These are phyloP conservation scores for Fusarium papillatum DNA, from an alignment of 2,329 filamentous ascomycete genomes.

Conservation along the genomic window DNA sequence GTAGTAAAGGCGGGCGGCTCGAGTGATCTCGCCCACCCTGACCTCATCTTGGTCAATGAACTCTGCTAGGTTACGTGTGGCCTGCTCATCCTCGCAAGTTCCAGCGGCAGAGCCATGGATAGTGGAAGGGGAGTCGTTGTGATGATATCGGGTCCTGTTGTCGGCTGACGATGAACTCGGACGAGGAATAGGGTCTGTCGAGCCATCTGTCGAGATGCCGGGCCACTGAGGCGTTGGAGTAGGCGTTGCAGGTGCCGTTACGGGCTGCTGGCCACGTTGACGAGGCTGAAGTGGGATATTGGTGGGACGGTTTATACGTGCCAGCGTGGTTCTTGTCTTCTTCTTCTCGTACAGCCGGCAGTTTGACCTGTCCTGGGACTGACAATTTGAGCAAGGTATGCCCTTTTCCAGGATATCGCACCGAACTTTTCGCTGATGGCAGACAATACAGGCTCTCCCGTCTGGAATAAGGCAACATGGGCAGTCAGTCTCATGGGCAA, in stretches of 20 bases:
- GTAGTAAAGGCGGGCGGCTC: conserved; percentile 63
- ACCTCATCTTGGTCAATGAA: conserved; percentile 63
- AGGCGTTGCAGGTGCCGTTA: conserved; percentile 42
- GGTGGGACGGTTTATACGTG: conserved; percentile 37
- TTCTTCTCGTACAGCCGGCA: conserved; percentile 65
- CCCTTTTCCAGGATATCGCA: conserved; percentile 63
- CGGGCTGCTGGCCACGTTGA: conserved; percentile 50
- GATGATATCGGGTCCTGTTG: conserved; percentile 11
- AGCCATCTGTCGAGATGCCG: background rate
- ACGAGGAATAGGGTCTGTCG: conserved; percentile 15
- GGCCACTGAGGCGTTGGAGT: conserved; percentile 27
- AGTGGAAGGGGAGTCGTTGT: conserved; percentile 25
- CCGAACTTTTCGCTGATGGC: conserved; percentile 64
- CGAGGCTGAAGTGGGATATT: conserved; percentile 61
- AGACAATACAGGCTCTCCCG: conserved; percentile 59
- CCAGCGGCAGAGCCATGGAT: conserved; percentile 33
- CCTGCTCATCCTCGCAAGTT: conserved; percentile 56
- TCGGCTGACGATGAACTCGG: conserved; percentile 24
- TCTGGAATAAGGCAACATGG: conserved; percentile 36
- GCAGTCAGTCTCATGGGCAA: background rate
- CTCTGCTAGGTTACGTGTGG: conserved; percentile 58
- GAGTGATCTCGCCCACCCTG: conserved; percentile 59
- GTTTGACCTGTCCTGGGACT: conserved; percentile 53
- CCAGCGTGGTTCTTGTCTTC: conserved; percentile 52
- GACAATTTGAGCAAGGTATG: conserved; percentile 62